These are phyloP conservation scores for Taphrina betulina DNA, from an alignment of 1,139 yeast species.

Conservation along the genomic window DNA sequence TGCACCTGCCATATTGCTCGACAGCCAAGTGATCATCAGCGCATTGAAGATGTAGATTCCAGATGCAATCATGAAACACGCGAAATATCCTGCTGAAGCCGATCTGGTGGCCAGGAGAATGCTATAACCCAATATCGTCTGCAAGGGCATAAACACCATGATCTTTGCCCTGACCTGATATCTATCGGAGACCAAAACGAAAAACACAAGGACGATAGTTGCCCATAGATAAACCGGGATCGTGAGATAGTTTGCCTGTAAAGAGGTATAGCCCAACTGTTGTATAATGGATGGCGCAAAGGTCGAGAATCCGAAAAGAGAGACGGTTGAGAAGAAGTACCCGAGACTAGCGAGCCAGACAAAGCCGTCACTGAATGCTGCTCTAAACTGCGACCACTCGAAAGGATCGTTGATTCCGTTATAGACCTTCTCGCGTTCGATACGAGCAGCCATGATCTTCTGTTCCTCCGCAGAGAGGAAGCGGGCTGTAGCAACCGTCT, in stretches of 20 bases:
- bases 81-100: slow-evolving; percentile 43
- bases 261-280: slow-evolving; percentile 42
- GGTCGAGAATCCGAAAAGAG: slow-evolving; percentile 39
- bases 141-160: slow-evolving; percentile 41
- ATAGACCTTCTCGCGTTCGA: not conserved
- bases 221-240: slow-evolving; percentile 47
- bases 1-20: slow-evolving; percentile 47
- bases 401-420: slow-evolving; percentile 1
- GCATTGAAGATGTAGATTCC: slow-evolving; percentile 48
- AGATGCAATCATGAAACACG: slow-evolving; percentile 44
- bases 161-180: slow-evolving; percentile 45
- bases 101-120: slow-evolving; percentile 36
- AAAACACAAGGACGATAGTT: slow-evolving; percentile 42
- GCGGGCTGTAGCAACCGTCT: slow-evolving; percentile 67
- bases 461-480: slow-evolving; percentile 47
- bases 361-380: not conserved
- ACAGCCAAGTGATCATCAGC: slow-evolving; percentile 47
- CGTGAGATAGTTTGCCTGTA: slow-evolving; percentile 41
- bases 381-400: slow-evolving; percentile 1
- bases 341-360: slow-evolving; percentile 1
- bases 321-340: slow-evolving; percentile 5
- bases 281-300: slow-evolving; percentile 45
- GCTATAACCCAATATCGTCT: slow-evolving; percentile 45
- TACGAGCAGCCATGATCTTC: not conserved
- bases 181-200: slow-evolving; percentile 44